Percentiles rank a stretch among this genome's conserved stretches.
Conservation (phyloP, 2,329 filamentous ascomycete species). For the Cladosporium sp. region DNA sequence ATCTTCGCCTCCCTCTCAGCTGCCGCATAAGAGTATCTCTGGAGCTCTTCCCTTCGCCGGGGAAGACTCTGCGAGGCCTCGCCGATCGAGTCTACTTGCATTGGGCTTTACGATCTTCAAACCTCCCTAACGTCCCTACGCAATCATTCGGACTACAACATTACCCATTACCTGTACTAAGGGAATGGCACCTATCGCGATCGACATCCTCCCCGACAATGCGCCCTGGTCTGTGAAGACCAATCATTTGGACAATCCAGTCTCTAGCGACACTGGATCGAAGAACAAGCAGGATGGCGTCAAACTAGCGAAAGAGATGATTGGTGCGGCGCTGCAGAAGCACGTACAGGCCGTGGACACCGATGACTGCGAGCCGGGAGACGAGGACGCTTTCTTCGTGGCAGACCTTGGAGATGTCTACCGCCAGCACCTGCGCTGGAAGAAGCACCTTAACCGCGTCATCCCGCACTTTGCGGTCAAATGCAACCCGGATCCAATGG, state of each 20-base stretch:
- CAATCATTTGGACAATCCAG: slow-evolving; percentile 16
- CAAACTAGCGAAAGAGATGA: slow-evolving; percentile 65
- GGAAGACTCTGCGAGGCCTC: slow-evolving; percentile 99
- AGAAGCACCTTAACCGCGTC: slow-evolving; percentile 83
- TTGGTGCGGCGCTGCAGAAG: slow-evolving; percentile 78
- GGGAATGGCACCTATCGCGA: slow-evolving; percentile 68
- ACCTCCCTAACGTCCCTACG: slow-evolving; percentile 74
- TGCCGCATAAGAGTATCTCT: slow-evolving; percentile 99
- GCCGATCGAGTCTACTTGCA: slow-evolving; percentile 61
- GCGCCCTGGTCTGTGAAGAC: slow-evolving; percentile 34
- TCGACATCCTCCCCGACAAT: slow-evolving; percentile 39
- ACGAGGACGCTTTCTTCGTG: slow-evolving; percentile 97
- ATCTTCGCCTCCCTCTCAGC: slow-evolving; percentile 65
- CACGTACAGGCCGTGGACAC: slow-evolving; percentile 79
- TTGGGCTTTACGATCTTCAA: slow-evolving; percentile 87
- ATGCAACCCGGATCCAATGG: slow-evolving; percentile 90
- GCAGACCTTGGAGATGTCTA: slow-evolving; percentile 98
- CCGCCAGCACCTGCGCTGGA: slow-evolving; percentile 97
- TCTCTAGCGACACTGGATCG: slow-evolving; percentile 12
- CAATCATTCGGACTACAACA: background rate
- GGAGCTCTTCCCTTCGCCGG: slow-evolving; percentile 98
- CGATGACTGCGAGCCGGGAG: slow-evolving; percentile 81
- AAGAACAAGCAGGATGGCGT: slow-evolving; percentile 43
- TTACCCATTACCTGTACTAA: slow-evolving; percentile 28
- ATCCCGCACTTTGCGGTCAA: slow-evolving; percentile 99